Conservation (phyloP, 2,329 filamentous ascomycete genomes). For the Phyllosticta citribraziliensis region DNA sequence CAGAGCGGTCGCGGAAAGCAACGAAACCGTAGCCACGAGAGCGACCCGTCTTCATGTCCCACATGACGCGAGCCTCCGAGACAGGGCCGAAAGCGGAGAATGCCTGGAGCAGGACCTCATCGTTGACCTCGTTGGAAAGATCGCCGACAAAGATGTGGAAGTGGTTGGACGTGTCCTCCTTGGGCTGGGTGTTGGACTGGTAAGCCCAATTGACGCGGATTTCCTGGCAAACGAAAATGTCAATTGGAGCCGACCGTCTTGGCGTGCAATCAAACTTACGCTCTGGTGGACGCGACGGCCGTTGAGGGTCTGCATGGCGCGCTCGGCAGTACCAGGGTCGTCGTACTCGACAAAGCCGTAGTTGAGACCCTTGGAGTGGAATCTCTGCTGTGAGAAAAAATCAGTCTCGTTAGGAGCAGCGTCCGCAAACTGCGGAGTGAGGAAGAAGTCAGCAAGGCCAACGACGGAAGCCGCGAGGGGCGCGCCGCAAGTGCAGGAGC, state of each 20-base stretch:
- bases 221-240: constrained; percentile 50
- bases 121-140: constrained; percentile 96
- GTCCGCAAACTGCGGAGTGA: background rate
- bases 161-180: constrained; percentile 96
- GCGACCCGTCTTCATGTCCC: constrained; percentile 99
- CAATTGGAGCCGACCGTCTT: background rate
- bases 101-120: constrained; percentile 84
- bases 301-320: constrained; percentile 95
- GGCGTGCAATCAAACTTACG: constrained; percentile 45
- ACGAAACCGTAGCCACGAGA: constrained; percentile 97
- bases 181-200: constrained; percentile 86
- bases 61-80: constrained; percentile 98
- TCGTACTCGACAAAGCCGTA: constrained; percentile 99
- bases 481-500: background rate
- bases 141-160: constrained; percentile 99
- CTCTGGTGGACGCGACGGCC: constrained; percentile 91
- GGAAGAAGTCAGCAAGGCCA: background rate
- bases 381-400: constrained; percentile 17
- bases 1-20: constrained; percentile 84
- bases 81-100: constrained; percentile 94
- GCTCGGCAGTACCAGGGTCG: constrained; percentile 89
- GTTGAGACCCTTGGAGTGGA: constrained; percentile 89
- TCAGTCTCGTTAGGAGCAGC: constrained; percentile 5
- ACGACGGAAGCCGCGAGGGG: background rate
- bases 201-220: constrained; percentile 99